Conservation (phyloP, 225 moss, liverwort and hornwort species). For the Ulota crispa region DNA sequence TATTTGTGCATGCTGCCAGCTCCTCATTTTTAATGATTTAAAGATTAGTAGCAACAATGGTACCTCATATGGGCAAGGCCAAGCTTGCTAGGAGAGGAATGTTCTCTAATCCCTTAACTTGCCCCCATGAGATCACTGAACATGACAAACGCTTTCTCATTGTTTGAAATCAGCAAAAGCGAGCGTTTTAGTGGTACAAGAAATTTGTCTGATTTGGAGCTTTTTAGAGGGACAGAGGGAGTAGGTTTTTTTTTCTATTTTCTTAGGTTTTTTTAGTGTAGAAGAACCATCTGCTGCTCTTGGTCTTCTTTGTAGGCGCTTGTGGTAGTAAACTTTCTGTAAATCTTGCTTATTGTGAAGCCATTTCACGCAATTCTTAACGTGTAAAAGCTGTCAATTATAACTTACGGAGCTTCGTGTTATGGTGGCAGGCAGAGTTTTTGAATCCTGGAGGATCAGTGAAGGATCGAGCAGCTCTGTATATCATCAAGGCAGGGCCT, state of each 20-base stretch:
- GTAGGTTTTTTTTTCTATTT: background rate
- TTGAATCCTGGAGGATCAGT: slow-evolving; percentile 94
- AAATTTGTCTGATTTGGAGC: too few species aligned
- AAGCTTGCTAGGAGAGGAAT: too few species aligned
- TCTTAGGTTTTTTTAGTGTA: background rate
- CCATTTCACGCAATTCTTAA: background rate
- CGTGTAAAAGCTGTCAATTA: background rate
- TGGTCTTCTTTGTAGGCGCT: background rate
- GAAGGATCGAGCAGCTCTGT: slow-evolving; percentile 93
- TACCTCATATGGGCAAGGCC: too few species aligned
- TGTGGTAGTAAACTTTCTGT: background rate
- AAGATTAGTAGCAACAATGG: too few species aligned
- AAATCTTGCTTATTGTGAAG: background rate
- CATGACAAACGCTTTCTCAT: too few species aligned
- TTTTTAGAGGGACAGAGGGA: too few species aligned
- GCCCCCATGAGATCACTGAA: too few species aligned
- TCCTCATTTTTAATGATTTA: too few species aligned
- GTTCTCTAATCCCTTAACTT: too few species aligned
- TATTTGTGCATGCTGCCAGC: too few species aligned
- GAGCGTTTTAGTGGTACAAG: too few species aligned
- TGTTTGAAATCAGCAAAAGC: too few species aligned
- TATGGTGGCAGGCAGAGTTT: slow-evolving; percentile 70
- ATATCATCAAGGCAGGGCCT: slow-evolving; percentile 66
- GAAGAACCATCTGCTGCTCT: background rate
- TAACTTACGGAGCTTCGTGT: slow-evolving; percentile 17